Base-by-base conservation (phyloP, 129 eudicot species). In the Gnaphalium uliginosum region DNA sequence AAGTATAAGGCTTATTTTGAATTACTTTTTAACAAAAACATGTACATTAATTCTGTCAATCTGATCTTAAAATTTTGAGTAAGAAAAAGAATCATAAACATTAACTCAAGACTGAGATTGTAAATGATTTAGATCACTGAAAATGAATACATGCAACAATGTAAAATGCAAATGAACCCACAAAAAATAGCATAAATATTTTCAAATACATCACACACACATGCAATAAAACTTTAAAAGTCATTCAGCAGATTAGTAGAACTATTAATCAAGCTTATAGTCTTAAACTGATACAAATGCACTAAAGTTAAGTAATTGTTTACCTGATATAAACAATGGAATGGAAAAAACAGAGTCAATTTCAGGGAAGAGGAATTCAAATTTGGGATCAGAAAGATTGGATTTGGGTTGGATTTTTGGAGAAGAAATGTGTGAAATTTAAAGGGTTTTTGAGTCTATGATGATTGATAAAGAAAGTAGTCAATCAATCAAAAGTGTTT, bases 291-390 rank as follows among this genome's bases (percentile, higher is more conserved):
- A 78, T 3, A 69, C 11, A 8, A 11, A 14, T 6, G 25, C 57
- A 35, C 4, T 37, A 19, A 21, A 46, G 22, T 22, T n/a, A 58
- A 59, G 58, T 32, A 33, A 18, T 5, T n/a, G 46, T 23, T 63
- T 78, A 78, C 82, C 82, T 78, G 82, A 37, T 9, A 37, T 37
- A 37, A 37, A 8, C 46, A 37, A 37, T 8, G 46, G 46, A 37
- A 8, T 37, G 46, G 46, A 8, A 37, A 37, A 9, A 37, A 37
- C 46, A 37, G 46, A 37, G 46, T 37, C 46, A 37, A 9, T 8
- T 37, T 37, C 46, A 37, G 46, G 46, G 46, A 37, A 8, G 46
- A 37, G 9, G 46, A 37, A 37, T 1, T 37, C 46, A 37, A 37
- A 37, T 37, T 37, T 8, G 4, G 46, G 3, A 8, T 8, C 0